Percentiles rank a stretch among this genome's conserved stretches.
phyloP scores from a whole-genome alignment of 371 early-diverging fungal genomes.

The Mortierella sp. region DNA sequence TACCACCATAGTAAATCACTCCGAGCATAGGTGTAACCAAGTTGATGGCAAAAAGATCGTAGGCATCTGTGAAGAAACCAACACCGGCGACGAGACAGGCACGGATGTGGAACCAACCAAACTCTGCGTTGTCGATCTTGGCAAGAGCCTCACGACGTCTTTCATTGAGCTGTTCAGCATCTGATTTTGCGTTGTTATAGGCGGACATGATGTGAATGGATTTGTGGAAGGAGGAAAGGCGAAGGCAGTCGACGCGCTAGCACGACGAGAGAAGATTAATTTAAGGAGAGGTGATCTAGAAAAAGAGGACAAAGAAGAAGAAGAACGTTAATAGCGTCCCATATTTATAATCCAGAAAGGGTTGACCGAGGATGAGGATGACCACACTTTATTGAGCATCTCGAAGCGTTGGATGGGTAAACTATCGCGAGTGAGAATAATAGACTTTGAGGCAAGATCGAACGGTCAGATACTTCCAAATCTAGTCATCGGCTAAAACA shows the following conservation, averaged over 20 bases:
- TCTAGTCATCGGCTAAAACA: neutral
- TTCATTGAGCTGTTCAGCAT: constrained; percentile 35
- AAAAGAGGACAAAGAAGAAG: constrained; percentile 3
- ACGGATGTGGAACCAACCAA: constrained; percentile 85
- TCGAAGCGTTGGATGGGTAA: neutral
- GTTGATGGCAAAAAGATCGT: constrained; percentile 90
- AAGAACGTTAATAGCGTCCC: neutral
- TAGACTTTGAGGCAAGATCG: neutral
- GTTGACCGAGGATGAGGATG: too few species aligned
- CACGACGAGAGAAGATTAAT: constrained; percentile 4
- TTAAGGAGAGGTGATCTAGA: neutral
- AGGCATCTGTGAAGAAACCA: constrained; percentile 93
- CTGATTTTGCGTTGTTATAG: constrained; percentile 28
- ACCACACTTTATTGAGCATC: too few species aligned
- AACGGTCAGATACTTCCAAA: neutral
- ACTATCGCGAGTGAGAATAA: neutral
- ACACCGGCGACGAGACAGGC: constrained; percentile 87
- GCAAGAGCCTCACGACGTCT: constrained; percentile 59
- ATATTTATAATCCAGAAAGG: neutral
- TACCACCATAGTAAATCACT: constrained; percentile 71
- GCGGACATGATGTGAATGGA: constrained; percentile 22
- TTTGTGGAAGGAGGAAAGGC: neutral
- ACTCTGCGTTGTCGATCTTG: constrained; percentile 67
- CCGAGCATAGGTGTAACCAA: constrained; percentile 86
- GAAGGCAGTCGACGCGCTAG: constrained; percentile 19